Percentiles rank a stretch among this genome's conserved stretches.
Evolutionary conservation across 345 rosid species (phyloP).

Genomic region (Lagerstroemia speciosa): DNA sequence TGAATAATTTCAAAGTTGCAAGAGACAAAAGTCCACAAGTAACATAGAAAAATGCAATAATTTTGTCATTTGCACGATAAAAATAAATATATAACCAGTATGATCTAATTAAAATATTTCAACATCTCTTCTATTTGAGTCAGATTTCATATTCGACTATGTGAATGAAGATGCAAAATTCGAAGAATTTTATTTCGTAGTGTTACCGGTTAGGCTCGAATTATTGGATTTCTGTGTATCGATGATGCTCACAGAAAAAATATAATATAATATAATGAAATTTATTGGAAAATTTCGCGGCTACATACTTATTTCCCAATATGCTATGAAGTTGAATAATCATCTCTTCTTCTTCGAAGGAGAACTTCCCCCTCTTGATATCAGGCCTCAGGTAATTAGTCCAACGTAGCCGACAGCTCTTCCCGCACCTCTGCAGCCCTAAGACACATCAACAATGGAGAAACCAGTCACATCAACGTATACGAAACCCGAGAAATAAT

Average conservation of each 20-base stretch:
- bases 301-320: conserved; percentile 65
- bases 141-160: no score
- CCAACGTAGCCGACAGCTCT: conserved; percentile 77
- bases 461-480: neutral
- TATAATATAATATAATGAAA: neutral
- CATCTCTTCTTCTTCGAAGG: conserved; percentile 63
- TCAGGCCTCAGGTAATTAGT: conserved; percentile 73
- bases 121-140: no score
- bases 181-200: no score
- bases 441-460: neutral
- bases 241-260: neutral
- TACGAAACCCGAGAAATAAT: no score
- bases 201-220: no score
- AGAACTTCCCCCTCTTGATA: conserved; percentile 65
- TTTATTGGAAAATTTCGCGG: neutral
- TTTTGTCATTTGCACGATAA: neutral
- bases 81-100: no score
- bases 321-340: conserved; percentile 64
- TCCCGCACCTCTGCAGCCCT: conserved; percentile 74
- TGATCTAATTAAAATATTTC: no score
- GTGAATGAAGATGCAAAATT: no score
- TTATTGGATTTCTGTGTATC: neutral
- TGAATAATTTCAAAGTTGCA: neutral
- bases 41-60: neutral
- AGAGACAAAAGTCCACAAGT: neutral